These are phyloP conservation scores for Erysimum cheiranthoides DNA, from an alignment of 345 rosid species.

Conservation along the genomic window DNA sequence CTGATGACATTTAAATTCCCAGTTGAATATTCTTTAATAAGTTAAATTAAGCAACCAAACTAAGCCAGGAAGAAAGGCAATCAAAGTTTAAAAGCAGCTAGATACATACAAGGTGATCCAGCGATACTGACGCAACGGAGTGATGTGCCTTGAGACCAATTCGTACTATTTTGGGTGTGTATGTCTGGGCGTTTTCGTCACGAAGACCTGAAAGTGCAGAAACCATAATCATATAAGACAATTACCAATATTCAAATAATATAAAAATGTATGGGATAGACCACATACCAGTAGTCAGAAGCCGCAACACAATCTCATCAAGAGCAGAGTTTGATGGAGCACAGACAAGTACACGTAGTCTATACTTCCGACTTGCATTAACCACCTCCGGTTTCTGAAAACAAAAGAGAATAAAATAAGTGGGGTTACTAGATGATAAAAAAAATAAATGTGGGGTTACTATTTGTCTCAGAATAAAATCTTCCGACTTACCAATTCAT, in stretches of 20 bases:
- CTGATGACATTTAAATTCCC: background rate
- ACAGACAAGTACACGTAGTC: constrained; percentile 85
- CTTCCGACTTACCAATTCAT: constrained; percentile 71
- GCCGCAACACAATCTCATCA: constrained; percentile 93
- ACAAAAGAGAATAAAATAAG: constrained; percentile 27
- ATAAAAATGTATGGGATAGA: constrained; percentile 18
- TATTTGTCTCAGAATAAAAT: constrained; percentile 9
- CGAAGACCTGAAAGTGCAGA: constrained; percentile 64
- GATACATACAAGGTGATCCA: constrained; percentile 89
- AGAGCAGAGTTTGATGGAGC: constrained; percentile 99
- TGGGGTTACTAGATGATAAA: background rate
- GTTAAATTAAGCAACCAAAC: constrained; percentile 13
- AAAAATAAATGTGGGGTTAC: background rate
- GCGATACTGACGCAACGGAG: constrained; percentile 74
- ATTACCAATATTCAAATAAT: constrained; percentile 14
- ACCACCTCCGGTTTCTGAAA: constrained; percentile 90
- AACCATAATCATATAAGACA: constrained; percentile 30
- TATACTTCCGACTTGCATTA: constrained; percentile 70
- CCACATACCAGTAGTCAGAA: constrained; percentile 71
- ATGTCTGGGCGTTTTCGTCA: constrained; percentile 71
- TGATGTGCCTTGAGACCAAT: constrained; percentile 97
- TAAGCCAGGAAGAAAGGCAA: constrained; percentile 10
- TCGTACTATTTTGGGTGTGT: constrained; percentile 89
- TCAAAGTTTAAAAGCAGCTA: constrained; percentile 23
- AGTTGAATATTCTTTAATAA: background rate